Evolutionary conservation across 495 filamentous ascomycete species (phyloP), one percentile per base, ranked within the genome.

Genomic region (Hypoxylon rickii): DNA sequence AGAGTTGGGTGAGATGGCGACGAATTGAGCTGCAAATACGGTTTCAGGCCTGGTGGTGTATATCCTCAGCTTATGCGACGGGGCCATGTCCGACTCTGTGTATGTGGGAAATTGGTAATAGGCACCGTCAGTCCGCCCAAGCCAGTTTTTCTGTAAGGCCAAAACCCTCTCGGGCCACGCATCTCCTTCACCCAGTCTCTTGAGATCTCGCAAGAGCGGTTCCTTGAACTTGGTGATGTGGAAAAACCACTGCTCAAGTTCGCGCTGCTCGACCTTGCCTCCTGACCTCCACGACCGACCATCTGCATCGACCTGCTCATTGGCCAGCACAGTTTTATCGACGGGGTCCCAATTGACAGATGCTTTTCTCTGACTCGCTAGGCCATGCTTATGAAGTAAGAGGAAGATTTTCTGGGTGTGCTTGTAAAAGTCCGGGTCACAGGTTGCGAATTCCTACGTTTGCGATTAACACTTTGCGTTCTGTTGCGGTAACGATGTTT

Each of bases 261-360:
- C 83, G 43, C 82, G 72, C 70, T 91, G 87, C 68, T 93, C 88
- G 22, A 96, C 90, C 59, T 89, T 86, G 5, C 89, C 91, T 2
- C 91, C 91, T 7, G 90, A 94, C 42, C 91, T 79, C 91, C 91
- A 96, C 5, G 90, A 95, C 59, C 76, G 83, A 1, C 91, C 91
- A 62, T 89, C 86, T 5, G 86, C 75, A 65, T 92, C 89, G 7
- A 96, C 91, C 69, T 96, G 91, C 64, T 96, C 91, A 67, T 96
- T 96, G 1, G 91, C 91, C 38, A 96, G 72, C 19, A 96, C 91
- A 0, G 91, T 96, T 71, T 86, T 86, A 66, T 96, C 91, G 17
- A 96, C 79, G 3, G 91, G 91, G 58, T 96, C 91, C 71, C 88
- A 96, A 70, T 96, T 96, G 49, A 96, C 91, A 32, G 90, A 62